Base-by-base conservation (phyloP, 1,284 basidiomycete species). In the Sphagnurus paluster region DNA sequence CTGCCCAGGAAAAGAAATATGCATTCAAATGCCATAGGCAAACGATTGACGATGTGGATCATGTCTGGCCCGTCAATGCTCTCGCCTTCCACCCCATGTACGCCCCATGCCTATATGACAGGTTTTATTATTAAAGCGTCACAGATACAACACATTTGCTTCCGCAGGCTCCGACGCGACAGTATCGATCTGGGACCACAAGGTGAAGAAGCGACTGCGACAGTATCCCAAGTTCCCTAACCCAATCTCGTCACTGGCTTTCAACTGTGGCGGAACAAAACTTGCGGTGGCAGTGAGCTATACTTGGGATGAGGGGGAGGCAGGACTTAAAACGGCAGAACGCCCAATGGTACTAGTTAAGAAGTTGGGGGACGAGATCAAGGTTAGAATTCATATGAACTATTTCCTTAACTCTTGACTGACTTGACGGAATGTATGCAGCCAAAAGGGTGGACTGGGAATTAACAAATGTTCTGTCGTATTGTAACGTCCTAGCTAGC, bases 11-110 rank as follows among this genome's bases (percentile, higher is more conserved):
- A 13, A 87, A 90, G 64, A 98, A 98, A 68, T 99, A 99, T 64
- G 97, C 97, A 2, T 99, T 98, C 80, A 95, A 98, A 63, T 98
- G 95, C 57, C 96, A 99, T 62, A 79, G 96, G 14, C 87, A 93
- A 62, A 84, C 89, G 1, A 84, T 94, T 42, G 86, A 92, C 39
- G 90, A 90, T 28, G 87, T 90, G n/a, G 97, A 99, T 63, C 90
- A 94, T 53, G 94, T 98, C n/a, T 99, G 93, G 82, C 94, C 96
- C 0, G 95, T 99, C 54, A 97, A 98, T 61, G 82, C 90, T 0
- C 77, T 99, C 24, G 92, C 92, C 0, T 99, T 98, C 72, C 93
- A 98, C 59, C 93, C 96, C 0, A 71, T 79, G 79, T 93, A 62
- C 53, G 84, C 37, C 40, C 23, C 8, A 38, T 20, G 35, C 9